Conservation (phyloP, 2,329 filamentous ascomycete genomes). For the Falciphora oryzae region DNA sequence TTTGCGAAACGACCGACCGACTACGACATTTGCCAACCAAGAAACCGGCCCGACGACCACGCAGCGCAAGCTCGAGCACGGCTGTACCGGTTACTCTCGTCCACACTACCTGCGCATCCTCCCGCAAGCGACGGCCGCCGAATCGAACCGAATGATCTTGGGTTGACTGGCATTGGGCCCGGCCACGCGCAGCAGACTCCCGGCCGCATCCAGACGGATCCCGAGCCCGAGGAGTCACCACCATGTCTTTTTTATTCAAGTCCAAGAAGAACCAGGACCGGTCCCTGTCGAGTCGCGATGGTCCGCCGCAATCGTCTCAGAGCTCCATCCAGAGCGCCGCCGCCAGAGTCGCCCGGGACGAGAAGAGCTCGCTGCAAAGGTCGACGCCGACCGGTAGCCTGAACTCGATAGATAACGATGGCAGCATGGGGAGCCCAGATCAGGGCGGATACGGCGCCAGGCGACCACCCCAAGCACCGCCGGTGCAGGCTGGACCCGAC, state of each 20-base stretch:
- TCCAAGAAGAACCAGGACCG: constrained; percentile 71
- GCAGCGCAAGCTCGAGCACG: too few species aligned
- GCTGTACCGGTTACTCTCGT: background rate
- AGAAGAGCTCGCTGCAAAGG: constrained; percentile 50
- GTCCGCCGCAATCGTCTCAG: constrained; percentile 36
- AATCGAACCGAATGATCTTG: constrained; percentile 6
- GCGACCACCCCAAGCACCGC: constrained; percentile 35
- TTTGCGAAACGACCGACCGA: background rate
- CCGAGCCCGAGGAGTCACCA: constrained; percentile 20
- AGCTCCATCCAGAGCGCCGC: constrained; percentile 44
- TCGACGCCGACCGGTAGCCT: constrained; percentile 74
- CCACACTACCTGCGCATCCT: background rate
- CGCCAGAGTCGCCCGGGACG: constrained; percentile 44
- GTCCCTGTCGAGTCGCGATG: constrained; percentile 49
- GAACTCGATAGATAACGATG: constrained; percentile 61
- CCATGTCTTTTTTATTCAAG: constrained; percentile 79
- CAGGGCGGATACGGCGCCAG: constrained; percentile 46
- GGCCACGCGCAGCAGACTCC: constrained; percentile 7
- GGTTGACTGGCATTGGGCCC: constrained; percentile 7
- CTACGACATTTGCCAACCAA: background rate
- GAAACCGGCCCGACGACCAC: background rate
- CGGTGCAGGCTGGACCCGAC: constrained; percentile 47
- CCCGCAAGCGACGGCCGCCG: background rate
- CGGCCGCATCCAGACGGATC: constrained; percentile 1
- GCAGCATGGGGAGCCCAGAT: constrained; percentile 56